These are phyloP conservation scores for Claviceps maximensis DNA, from an alignment of 2,329 filamentous ascomycete species.

Conservation along the genomic window DNA sequence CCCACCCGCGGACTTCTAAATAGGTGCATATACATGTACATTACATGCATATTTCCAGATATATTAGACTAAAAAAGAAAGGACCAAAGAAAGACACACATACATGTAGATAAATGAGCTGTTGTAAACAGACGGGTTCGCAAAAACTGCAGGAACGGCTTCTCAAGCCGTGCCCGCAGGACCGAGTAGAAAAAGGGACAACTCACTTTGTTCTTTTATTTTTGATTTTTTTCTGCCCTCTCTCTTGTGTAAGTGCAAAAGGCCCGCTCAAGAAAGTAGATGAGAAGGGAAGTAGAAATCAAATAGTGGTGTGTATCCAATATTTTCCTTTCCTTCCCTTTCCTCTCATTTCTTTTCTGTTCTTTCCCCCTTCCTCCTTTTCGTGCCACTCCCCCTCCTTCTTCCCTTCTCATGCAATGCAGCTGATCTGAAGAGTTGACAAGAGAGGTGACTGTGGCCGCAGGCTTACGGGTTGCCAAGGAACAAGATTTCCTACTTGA, in stretches of 20 bases:
- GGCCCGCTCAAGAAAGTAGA: too few relatives aligned
- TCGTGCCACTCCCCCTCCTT: background rate
- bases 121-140: background rate
- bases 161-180: background rate
- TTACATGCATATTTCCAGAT: background rate
- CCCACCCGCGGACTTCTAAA: background rate
- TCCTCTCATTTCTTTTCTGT: background rate
- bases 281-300: background rate
- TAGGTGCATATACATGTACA: background rate
- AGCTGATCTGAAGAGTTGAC: background rate
- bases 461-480: background rate
- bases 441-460: background rate
- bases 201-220: background rate
- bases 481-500: background rate
- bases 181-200: background rate
- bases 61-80: background rate
- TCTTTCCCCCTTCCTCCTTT: background rate
- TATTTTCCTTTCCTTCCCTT: background rate
- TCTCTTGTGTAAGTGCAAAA: too few relatives aligned
- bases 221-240: background rate
- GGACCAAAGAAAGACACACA: background rate
- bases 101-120: background rate
- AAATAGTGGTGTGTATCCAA: background rate
- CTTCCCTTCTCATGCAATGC: background rate
- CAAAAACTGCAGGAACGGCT: background rate